Conservation (phyloP, 495 filamentous ascomycete genomes). For the Podospora comata region DNA sequence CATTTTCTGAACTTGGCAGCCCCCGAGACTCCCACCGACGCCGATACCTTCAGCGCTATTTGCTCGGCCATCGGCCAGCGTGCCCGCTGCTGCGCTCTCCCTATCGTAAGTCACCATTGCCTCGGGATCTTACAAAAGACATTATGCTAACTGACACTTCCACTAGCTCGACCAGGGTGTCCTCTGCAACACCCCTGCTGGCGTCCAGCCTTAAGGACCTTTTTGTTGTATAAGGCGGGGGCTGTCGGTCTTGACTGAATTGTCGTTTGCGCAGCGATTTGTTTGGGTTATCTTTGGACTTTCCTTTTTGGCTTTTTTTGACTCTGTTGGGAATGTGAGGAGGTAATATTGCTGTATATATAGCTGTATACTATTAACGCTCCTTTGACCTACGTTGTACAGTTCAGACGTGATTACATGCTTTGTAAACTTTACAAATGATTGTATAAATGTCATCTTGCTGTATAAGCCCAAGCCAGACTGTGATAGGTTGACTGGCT, state of each 20-base stretch:
- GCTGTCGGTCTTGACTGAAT: neutral
- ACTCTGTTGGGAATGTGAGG: neutral
- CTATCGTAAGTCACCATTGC: constrained; percentile 26
- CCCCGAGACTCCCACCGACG: constrained; percentile 26
- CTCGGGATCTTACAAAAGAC: no score
- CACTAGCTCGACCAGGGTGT: constrained; percentile 36
- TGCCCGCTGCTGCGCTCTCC: constrained; percentile 45
- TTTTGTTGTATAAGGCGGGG: no score
- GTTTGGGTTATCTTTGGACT: neutral
- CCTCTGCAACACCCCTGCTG: constrained; percentile 39
- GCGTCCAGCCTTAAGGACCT: constrained; percentile 31
- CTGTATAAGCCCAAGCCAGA: no score
- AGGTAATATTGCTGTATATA: neutral
- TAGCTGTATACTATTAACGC: neutral
- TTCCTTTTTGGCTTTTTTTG: neutral
- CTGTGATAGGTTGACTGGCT: no score
- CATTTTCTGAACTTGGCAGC: constrained; percentile 17
- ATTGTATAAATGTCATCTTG: no score
- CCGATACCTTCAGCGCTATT: constrained; percentile 32
- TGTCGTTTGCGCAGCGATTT: neutral
- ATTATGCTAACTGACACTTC: neutral
- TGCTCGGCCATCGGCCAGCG: constrained; percentile 44
- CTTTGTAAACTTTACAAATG: no score
- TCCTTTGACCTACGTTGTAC: no score
- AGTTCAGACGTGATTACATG: no score